These are phyloP conservation scores for Fonsecaea pugnacius DNA, from an alignment of 2,329 filamentous ascomycete species.

Conservation along the genomic window DNA sequence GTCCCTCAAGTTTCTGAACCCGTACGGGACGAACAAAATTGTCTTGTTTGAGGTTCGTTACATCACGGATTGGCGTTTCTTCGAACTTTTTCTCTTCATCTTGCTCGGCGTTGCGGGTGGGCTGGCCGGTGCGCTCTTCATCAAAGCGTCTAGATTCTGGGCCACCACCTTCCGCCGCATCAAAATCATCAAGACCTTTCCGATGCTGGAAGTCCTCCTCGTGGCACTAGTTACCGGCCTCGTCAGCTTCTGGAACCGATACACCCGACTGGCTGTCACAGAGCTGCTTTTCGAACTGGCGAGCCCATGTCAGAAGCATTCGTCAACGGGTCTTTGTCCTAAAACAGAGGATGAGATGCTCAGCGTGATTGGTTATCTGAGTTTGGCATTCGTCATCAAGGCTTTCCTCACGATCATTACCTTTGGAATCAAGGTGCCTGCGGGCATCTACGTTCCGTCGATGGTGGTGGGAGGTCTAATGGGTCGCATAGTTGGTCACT, in stretches of 20 bases:
- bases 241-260: conserved; percentile 88
- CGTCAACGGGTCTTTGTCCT: conserved; percentile 80
- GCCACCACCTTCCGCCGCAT: conserved; percentile 85
- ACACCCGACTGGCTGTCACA: conserved; percentile 86
- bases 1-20: conserved; percentile 91
- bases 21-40: conserved; percentile 94
- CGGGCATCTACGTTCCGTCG: conserved; percentile 95
- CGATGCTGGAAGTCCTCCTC: conserved; percentile 82
- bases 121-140: conserved; percentile 84
- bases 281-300: conserved; percentile 90
- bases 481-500: conserved; percentile 83
- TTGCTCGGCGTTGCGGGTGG: conserved; percentile 86
- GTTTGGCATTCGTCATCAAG: conserved; percentile 85
- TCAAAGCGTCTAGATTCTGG: conserved; percentile 92
- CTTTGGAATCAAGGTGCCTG: conserved; percentile 94
- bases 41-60: conserved; percentile 96
- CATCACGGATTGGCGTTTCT: conserved; percentile 86
- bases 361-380: conserved; percentile 70
- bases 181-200: conserved; percentile 76
- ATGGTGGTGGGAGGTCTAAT: conserved; percentile 97
- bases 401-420: conserved; percentile 85
- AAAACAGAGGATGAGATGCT: conserved; percentile 72
- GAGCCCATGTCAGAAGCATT: conserved; percentile 77
- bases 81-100: conserved; percentile 84
- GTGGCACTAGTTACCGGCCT: conserved; percentile 85